phyloP scores from a whole-genome alignment of 805 yeast species.

The Diddensiella transvaalensis region DNA sequence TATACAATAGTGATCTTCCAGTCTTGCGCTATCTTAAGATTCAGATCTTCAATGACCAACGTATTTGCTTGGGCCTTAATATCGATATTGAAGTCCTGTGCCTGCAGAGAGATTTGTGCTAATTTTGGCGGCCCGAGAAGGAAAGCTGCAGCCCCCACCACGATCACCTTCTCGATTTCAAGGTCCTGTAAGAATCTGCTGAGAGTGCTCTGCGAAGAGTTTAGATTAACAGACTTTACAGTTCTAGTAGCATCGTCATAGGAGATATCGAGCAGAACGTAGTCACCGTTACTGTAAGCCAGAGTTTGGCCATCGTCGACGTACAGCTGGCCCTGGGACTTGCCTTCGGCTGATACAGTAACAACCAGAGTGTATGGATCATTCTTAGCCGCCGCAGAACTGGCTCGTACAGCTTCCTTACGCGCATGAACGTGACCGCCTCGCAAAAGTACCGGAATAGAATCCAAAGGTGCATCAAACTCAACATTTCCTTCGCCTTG shows the following conservation, averaged over 20 bases:
- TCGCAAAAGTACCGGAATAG: slow-evolving; percentile 66
- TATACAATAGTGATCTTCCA: slow-evolving; percentile 43
- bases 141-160: slow-evolving; percentile 31
- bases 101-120: slow-evolving; percentile 29
- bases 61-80: slow-evolving; percentile 20
- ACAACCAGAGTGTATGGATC: slow-evolving; percentile 81
- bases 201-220: slow-evolving; percentile 2
- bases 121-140: not conserved
- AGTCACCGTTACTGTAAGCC: slow-evolving; percentile 51
- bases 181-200: slow-evolving; percentile 9
- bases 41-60: slow-evolving; percentile 48
- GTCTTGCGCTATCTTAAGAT: slow-evolving; percentile 40
- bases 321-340: slow-evolving; percentile 60
- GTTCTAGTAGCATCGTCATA: slow-evolving; percentile 26
- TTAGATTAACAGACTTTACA: slow-evolving; percentile 14
- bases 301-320: slow-evolving; percentile 83
- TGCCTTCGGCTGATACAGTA: slow-evolving; percentile 46
- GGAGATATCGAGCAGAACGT: slow-evolving; percentile 40
- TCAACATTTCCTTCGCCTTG: slow-evolving; percentile 11
- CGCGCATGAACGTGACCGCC: slow-evolving; percentile 73
- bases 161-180: slow-evolving; percentile 25
- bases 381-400: slow-evolving; percentile 51
- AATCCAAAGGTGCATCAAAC: slow-evolving; percentile 37
- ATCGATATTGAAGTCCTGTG: slow-evolving; percentile 10
- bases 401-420: slow-evolving; percentile 39